phyloP scores from a whole-genome alignment of 495 filamentous ascomycete genomes.

The Terfezia claveryi region DNA sequence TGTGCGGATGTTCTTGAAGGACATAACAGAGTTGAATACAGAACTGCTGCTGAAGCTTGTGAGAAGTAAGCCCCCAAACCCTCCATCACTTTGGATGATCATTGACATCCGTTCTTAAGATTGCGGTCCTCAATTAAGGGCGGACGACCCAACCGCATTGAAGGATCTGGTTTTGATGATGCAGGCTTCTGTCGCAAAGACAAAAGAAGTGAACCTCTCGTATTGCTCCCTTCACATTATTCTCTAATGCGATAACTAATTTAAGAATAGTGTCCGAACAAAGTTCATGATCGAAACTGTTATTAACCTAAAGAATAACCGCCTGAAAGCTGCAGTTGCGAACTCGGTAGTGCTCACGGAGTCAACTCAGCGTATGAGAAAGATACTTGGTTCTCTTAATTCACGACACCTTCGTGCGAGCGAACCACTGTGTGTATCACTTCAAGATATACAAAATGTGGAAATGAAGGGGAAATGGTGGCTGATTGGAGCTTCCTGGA shows the following conservation, averaged over 20 bases:
- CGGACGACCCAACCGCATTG: conserved; percentile 74
- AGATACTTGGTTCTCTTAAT: conserved; percentile 52
- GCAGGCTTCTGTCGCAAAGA: conserved; percentile 42
- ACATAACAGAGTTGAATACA: conserved; percentile 71
- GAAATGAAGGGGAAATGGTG: conserved; percentile 93
- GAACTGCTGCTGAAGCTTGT: conserved; percentile 75
- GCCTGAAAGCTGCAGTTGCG: conserved; percentile 46
- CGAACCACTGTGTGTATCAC: conserved; percentile 60
- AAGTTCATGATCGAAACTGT: conserved; percentile 98
- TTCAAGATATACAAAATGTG: conserved; percentile 57
- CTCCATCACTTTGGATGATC: neutral
- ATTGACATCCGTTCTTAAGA: conserved; percentile 19
- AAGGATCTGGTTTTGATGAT: conserved; percentile 75
- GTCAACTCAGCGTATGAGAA: conserved; percentile 67
- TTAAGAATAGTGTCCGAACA: conserved; percentile 45
- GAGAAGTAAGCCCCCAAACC: conserved; percentile 29
- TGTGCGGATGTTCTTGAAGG: conserved; percentile 48
- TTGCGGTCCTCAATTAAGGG: conserved; percentile 59
- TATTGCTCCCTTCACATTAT: neutral
- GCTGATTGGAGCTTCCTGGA: conserved; percentile 84
- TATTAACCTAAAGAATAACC: conserved; percentile 83
- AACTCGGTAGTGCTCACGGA: conserved; percentile 44
- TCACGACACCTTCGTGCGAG: conserved; percentile 42
- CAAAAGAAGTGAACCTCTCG: conserved; percentile 39
- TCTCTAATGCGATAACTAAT: neutral